Conservation (phyloP, 768 basidiomycete genomes). For the Pleurotus eryngii region DNA sequence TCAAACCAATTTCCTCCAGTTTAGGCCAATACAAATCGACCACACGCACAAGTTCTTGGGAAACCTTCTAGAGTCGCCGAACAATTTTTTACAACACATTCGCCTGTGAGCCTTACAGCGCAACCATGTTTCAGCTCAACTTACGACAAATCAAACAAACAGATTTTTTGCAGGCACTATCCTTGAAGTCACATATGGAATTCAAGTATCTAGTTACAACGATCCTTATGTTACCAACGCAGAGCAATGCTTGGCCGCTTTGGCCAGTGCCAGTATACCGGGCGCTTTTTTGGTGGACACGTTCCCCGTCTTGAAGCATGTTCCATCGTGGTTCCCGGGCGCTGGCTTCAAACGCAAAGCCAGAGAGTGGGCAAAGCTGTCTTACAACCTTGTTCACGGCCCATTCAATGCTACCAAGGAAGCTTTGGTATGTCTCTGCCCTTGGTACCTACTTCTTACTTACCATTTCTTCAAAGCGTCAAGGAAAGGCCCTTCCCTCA, state of each 20-base stretch:
- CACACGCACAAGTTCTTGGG: conserved; percentile 17
- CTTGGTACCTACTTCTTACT: background rate
- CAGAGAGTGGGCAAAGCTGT: background rate
- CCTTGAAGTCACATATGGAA: conserved; percentile 1
- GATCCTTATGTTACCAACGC: conserved; percentile 21
- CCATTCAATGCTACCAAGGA: background rate
- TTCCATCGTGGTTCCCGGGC: conserved; percentile 5
- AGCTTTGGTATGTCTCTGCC: background rate
- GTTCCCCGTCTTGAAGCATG: background rate
- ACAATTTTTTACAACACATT: conserved; percentile 15
- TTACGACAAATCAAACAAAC: background rate
- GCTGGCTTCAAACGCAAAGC: background rate
- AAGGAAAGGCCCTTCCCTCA: conserved; percentile 19
- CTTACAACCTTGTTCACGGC: background rate
- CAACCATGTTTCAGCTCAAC: background rate
- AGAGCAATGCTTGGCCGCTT: conserved; percentile 26
- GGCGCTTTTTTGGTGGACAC: conserved; percentile 2
- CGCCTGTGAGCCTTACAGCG: conserved; percentile 14
- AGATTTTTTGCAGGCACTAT: background rate
- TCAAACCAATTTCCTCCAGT: conserved; percentile 13
- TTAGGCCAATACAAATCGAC: conserved; percentile 12
- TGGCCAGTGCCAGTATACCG: conserved; percentile 24
- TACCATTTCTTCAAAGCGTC: background rate
- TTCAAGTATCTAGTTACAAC: background rate
- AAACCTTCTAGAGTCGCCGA: conserved; percentile 12